phyloP scores from a whole-genome alignment of 164 flowering plant species.

The Stephania cephalantha region DNA sequence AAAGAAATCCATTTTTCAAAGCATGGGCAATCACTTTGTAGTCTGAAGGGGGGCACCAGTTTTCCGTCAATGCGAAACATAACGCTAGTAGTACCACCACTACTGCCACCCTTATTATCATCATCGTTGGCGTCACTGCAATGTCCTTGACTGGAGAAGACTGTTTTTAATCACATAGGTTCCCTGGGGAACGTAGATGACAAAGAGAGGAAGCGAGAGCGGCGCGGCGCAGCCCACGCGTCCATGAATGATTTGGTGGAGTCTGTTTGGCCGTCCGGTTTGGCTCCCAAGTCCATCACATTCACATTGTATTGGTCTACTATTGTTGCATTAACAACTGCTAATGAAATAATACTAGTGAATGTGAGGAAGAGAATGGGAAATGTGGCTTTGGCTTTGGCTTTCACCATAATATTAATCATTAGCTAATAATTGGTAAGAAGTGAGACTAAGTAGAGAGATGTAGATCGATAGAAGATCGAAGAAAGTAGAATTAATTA shows the following conservation, averaged over 20 bases:
- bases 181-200: not conserved
- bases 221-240: slow-evolving; percentile 41
- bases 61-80: not conserved
- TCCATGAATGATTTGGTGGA: slow-evolving; percentile 34
- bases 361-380: too few species aligned
- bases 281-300: slow-evolving; percentile 45
- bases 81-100: not conserved
- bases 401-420: too few species aligned
- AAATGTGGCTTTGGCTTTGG: too few species aligned
- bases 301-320: slow-evolving; percentile 15
- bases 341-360: too few species aligned
- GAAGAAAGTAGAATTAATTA: too few species aligned
- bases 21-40: not conserved
- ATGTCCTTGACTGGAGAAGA: slow-evolving; percentile 24
- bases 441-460: too few species aligned
- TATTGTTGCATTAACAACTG: not conserved
- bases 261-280: slow-evolving; percentile 44
- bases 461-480: too few species aligned
- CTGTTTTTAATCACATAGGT: not conserved
- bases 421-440: too few species aligned
- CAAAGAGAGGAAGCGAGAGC: not conserved
- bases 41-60: not conserved
- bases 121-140: too few species aligned
- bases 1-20: not conserved
- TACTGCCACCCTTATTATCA: not conserved